A percentile compares a stretch with the other conserved stretches of the same genome.
Conservation (phyloP, 1,139 yeast genomes). For the Torulaspora globosa region DNA sequence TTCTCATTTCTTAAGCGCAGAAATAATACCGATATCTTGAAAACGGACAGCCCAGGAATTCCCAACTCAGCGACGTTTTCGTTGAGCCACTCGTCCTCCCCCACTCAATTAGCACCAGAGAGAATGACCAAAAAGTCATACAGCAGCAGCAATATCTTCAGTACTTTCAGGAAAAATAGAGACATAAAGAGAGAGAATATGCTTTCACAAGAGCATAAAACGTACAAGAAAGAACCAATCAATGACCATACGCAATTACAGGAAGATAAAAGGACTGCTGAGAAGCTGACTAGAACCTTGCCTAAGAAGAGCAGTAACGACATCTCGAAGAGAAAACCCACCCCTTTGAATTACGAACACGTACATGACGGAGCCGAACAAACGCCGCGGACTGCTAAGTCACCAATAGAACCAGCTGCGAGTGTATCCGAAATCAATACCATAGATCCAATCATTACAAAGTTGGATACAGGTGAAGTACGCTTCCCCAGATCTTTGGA, state of each 20-base stretch:
- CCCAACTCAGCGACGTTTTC: conserved; percentile 23
- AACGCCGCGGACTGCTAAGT: conserved; percentile 5
- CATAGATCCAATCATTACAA: conserved; percentile 11
- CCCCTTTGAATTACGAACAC: conserved; percentile 19
- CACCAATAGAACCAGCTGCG: conserved; percentile 12
- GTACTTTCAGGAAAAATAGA: conserved; percentile 24
- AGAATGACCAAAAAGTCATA: conserved; percentile 28
- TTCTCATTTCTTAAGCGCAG: conserved; percentile 38
- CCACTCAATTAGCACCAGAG: conserved; percentile 15
- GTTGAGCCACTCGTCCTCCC: conserved; percentile 7
- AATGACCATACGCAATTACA: background rate
- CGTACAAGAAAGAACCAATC: background rate
- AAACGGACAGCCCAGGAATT: conserved; percentile 13
- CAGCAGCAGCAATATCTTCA: conserved; percentile 29
- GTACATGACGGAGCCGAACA: background rate
- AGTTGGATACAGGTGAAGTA: conserved; percentile 51
- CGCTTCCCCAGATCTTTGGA: conserved; percentile 67
- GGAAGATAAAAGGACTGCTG: background rate
- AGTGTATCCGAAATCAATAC: background rate
- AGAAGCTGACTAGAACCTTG: background rate
- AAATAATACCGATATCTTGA: conserved; percentile 22
- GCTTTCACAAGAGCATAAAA: background rate
- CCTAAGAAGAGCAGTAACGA: conserved; percentile 10
- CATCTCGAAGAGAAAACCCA: conserved; percentile 18
- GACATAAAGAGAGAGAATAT: conserved; percentile 6